phyloP scores from a whole-genome alignment of 441 rosid genomes.

The Populus trichocarpa region DNA sequence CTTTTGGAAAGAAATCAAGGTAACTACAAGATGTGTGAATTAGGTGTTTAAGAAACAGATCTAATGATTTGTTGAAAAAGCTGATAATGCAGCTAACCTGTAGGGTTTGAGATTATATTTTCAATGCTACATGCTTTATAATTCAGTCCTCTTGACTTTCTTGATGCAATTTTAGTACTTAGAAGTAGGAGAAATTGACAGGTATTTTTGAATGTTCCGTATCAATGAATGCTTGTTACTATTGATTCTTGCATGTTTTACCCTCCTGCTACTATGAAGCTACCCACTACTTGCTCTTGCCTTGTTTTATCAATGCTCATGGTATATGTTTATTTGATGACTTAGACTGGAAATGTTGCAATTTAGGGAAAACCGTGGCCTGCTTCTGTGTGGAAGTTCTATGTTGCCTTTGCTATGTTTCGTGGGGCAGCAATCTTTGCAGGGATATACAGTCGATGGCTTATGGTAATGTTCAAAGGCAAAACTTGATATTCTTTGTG shows the following conservation, averaged over 20 bases:
- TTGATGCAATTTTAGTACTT: neutral
- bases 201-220: neutral
- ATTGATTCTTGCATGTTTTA: no score
- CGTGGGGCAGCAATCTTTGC: slow-evolving; percentile 80
- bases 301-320: slow-evolving; percentile 2
- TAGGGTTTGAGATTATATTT: no score
- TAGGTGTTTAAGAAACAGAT: neutral
- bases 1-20: neutral
- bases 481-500: neutral
- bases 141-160: no score
- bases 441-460: slow-evolving; percentile 81
- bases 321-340: neutral
- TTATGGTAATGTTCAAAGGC: slow-evolving; percentile 53
- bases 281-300: neutral
- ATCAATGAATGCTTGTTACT: neutral
- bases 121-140: no score
- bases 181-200: neutral
- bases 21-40: neutral
- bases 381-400: slow-evolving; percentile 82
- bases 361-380: slow-evolving; percentile 90
- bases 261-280: neutral
- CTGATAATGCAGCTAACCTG: neutral
- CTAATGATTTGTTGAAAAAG: neutral
- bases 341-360: slow-evolving; percentile 18
- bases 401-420: slow-evolving; percentile 77